Conservation (phyloP, 352 stramenopile genomes). For the Pythium scleroteichum region DNA sequence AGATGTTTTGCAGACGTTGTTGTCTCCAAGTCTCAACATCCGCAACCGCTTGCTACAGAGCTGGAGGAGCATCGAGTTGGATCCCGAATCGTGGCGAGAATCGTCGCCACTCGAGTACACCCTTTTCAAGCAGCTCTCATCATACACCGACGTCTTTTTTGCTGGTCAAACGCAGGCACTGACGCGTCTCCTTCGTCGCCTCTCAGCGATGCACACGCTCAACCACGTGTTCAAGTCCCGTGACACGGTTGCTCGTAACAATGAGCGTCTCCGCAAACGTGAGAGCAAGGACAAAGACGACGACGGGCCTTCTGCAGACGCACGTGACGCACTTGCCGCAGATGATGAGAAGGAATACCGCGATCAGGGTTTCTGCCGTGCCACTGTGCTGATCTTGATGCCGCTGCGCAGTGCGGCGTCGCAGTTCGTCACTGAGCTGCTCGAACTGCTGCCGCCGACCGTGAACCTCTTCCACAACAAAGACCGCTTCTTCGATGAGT, state of each 20-base stretch:
- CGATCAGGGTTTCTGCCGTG: constrained; percentile 74
- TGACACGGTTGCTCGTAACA: constrained; percentile 70
- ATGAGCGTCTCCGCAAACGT: constrained; percentile 62
- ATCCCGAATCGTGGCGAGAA: constrained; percentile 35
- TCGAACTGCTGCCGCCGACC: constrained; percentile 59
- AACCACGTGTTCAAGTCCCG: constrained; percentile 80
- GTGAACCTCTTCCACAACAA: constrained; percentile 75
- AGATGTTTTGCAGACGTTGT: constrained; percentile 28
- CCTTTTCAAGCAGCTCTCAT: constrained; percentile 50
- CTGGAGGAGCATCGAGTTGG: constrained; percentile 46
- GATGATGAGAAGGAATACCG: constrained; percentile 72
- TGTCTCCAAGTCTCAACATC: constrained; percentile 31
- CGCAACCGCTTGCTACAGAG: constrained; percentile 47
- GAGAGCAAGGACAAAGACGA: constrained; percentile 26
- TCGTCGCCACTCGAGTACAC: constrained; percentile 45
- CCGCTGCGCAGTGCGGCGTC: constrained; percentile 65
- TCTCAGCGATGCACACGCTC: constrained; percentile 74
- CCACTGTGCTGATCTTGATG: constrained; percentile 68
- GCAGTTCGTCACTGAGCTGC: constrained; percentile 63
- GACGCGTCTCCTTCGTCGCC: constrained; percentile 47
- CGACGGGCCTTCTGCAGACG: neutral
- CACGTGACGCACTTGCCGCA: constrained; percentile 8
- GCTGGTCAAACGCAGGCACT: constrained; percentile 66
- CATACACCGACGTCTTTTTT: constrained; percentile 73
- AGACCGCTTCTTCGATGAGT: constrained; percentile 71